A percentile compares a stretch with the other conserved stretches of the same genome.
Conservation (phyloP, 129 eudicot genomes). For the Lonicera japonica region DNA sequence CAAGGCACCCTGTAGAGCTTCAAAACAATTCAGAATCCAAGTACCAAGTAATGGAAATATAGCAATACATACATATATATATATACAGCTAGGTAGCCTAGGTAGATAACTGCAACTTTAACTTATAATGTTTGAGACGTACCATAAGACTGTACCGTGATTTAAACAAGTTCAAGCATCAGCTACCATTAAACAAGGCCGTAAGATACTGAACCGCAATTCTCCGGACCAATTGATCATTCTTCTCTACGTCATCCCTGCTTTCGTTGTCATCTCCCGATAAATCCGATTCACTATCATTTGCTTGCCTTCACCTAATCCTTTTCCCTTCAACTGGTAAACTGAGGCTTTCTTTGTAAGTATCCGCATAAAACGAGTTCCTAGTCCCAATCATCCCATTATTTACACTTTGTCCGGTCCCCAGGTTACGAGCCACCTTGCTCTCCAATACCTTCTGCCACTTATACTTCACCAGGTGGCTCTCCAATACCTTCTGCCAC, state of each 20-base stretch:
- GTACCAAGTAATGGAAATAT: too few relatives aligned
- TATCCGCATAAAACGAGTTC: too few relatives aligned
- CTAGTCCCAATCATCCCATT: too few relatives aligned
- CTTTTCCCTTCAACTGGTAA: conserved; percentile 9
- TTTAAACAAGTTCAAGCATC: background rate
- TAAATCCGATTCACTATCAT: background rate
- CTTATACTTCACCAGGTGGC: conserved; percentile 7
- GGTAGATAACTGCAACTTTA: too few relatives aligned
- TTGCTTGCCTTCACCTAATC: background rate
- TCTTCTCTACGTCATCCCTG: too few relatives aligned
- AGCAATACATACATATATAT: too few relatives aligned
- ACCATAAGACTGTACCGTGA: too few relatives aligned
- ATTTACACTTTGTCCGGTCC: conserved; percentile 9
- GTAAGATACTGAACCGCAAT: conserved; percentile 7
- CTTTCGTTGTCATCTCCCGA: background rate
- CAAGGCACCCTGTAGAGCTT: too few relatives aligned
- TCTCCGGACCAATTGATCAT: background rate
- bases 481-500: conserved; percentile 9
- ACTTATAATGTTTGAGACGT: too few relatives aligned
- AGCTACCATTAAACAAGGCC: conserved; percentile 4
- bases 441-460: background rate
- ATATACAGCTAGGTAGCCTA: too few relatives aligned
- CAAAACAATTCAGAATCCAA: too few relatives aligned
- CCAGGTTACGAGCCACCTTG: background rate
- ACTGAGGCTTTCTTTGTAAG: too few relatives aligned